phyloP scores from a whole-genome alignment of 179 eudicot genomes.

The Sideroxylon spinosum region DNA sequence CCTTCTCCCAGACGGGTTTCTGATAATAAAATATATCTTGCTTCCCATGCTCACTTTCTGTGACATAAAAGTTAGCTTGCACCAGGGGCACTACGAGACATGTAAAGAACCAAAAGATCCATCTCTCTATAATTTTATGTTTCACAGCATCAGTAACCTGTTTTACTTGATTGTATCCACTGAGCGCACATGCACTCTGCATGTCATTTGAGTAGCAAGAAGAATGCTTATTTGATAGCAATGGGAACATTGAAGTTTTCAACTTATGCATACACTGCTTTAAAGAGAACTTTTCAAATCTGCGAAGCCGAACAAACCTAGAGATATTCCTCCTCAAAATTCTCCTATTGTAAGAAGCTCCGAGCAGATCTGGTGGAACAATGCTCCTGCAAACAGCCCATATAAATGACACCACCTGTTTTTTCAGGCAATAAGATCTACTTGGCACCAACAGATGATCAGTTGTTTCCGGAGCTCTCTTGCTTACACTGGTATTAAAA shows the following conservation, averaged over 20 bases:
- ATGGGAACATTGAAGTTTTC: slow-evolving; percentile 55
- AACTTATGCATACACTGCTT: slow-evolving; percentile 59
- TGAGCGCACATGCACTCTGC: slow-evolving; percentile 13
- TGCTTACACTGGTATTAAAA: slow-evolving; percentile 7
- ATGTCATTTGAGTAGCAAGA: slow-evolving; percentile 23
- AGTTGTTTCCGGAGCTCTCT: slow-evolving; percentile 19
- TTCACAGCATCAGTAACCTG: slow-evolving; percentile 24
- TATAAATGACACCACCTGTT: slow-evolving; percentile 69
- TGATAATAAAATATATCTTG: slow-evolving; percentile 60
- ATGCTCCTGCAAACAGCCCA: slow-evolving; percentile 89
- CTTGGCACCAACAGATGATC: slow-evolving; percentile 36
- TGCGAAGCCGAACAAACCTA: slow-evolving; percentile 58
- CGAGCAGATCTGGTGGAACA: slow-evolving; percentile 63
- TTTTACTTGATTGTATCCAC: slow-evolving; percentile 7
- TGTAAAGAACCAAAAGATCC: slow-evolving; percentile 84
- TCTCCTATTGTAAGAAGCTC: slow-evolving; percentile 58
- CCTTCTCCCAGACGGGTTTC: slow-evolving; percentile 58
- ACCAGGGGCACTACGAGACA: slow-evolving; percentile 58
- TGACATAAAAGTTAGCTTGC: slow-evolving; percentile 78
- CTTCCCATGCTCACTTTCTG: slow-evolving; percentile 80
- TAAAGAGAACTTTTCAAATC: slow-evolving; percentile 67
- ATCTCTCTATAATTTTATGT: slow-evolving; percentile 45
- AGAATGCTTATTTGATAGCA: slow-evolving; percentile 46
- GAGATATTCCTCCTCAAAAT: slow-evolving; percentile 54
- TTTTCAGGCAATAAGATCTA: slow-evolving; percentile 43